These are phyloP conservation scores for Coniosporium tulheliwenetii DNA, from an alignment of 2,329 filamentous ascomycete genomes.

Conservation along the genomic window DNA sequence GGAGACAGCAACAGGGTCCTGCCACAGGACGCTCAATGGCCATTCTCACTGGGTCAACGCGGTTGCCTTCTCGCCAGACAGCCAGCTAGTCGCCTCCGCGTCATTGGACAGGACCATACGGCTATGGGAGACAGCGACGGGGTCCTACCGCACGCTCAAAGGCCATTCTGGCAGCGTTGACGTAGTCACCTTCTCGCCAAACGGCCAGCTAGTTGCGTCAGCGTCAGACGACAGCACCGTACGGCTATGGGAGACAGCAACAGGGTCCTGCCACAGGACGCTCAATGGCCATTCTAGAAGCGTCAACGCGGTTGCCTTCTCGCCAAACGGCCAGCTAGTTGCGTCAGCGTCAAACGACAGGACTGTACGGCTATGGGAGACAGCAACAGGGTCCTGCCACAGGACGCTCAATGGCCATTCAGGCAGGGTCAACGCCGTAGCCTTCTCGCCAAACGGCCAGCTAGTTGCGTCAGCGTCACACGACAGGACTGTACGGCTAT, in stretches of 20 bases:
- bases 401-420: constrained; percentile 8
- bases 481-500: constrained; percentile 5
- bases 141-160: constrained; percentile 2
- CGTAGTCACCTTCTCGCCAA: constrained; percentile 7
- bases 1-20: constrained; percentile 1
- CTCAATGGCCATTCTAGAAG: constrained; percentile 9
- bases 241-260: background rate
- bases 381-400: background rate
- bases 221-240: background rate
- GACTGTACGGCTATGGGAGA: constrained; percentile 7
- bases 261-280: background rate
- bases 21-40: background rate
- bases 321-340: constrained; percentile 3
- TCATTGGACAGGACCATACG: constrained; percentile 4
- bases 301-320: constrained; percentile 7
- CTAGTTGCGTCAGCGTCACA: constrained; percentile 7
- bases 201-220: constrained; percentile 1
- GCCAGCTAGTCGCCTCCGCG: constrained; percentile 7
- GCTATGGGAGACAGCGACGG: constrained; percentile 6
- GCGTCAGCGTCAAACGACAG: constrained; percentile 7
- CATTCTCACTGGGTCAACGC: constrained; percentile 3
- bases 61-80: constrained; percentile 4
- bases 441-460: constrained; percentile 7
- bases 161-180: constrained; percentile 7
- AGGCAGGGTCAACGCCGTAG: constrained; percentile 7